phyloP scores from a whole-genome alignment of 73 alveolate genomes.

The Symbiodinium natans region DNA sequence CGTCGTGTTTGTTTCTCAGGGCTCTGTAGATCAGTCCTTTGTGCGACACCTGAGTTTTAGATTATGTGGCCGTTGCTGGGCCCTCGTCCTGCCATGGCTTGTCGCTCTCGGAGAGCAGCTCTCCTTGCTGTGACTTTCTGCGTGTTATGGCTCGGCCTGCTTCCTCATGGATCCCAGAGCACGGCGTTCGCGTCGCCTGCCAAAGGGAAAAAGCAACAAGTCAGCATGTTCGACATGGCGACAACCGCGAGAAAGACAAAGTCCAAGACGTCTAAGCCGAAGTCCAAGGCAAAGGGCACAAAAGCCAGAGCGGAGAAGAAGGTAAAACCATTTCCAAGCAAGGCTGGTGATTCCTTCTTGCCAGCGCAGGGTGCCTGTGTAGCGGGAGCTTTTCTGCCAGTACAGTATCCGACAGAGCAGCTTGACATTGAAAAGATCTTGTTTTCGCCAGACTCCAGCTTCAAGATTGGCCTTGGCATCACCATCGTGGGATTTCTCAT shows the following conservation, averaged over 20 bases:
- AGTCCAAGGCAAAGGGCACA: neutral
- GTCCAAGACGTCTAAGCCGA: slow-evolving; percentile 5
- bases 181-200: neutral
- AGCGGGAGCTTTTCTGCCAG: slow-evolving; percentile 28
- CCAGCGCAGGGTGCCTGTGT: slow-evolving; percentile 83
- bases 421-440: slow-evolving; percentile 73
- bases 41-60: no score
- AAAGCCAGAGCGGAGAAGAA: neutral
- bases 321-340: slow-evolving; percentile 46
- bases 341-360: slow-evolving; percentile 81
- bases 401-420: slow-evolving; percentile 59
- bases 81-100: neutral
- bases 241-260: slow-evolving; percentile 28
- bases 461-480: slow-evolving; percentile 72
- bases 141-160: neutral
- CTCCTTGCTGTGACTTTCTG: neutral
- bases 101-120: neutral
- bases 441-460: slow-evolving; percentile 53
- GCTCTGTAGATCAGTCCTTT: no score
- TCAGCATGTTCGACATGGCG: slow-evolving; percentile 59
- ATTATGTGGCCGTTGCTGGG: neutral
- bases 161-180: neutral
- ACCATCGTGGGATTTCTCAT: slow-evolving; percentile 44
- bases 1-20: no score
- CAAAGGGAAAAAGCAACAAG: slow-evolving; percentile 21